These are phyloP conservation scores for Naematelia aurantialba DNA, from an alignment of 768 basidiomycete genomes.

Conservation along the genomic window DNA sequence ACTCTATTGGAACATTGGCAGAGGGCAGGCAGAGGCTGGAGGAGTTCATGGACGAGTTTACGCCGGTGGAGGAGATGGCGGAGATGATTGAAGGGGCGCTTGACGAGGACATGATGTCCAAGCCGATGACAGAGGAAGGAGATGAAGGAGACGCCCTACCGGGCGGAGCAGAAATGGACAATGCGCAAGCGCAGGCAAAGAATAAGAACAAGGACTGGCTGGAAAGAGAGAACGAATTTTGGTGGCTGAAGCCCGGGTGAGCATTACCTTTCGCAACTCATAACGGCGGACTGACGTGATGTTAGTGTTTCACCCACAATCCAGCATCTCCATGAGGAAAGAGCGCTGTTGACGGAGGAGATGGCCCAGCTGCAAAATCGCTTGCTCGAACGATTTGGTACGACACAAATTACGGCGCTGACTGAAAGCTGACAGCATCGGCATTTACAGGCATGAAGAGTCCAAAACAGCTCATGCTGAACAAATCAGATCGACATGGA, in stretches of 20 bases:
- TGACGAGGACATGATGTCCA: slow-evolving; percentile 28
- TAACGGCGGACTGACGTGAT: neutral
- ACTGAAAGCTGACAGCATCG: slow-evolving; percentile 11
- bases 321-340: slow-evolving; percentile 13
- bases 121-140: slow-evolving; percentile 13
- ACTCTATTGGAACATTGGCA: neutral
- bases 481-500: slow-evolving; percentile 18
- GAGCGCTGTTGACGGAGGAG: slow-evolving; percentile 15
- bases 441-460: neutral
- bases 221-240: slow-evolving; percentile 25
- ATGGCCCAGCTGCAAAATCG: slow-evolving; percentile 30
- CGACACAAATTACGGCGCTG: neutral
- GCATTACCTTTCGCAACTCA: slow-evolving; percentile 4
- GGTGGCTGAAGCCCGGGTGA: slow-evolving; percentile 44
- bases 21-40: slow-evolving; percentile 15
- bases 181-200: slow-evolving; percentile 10
- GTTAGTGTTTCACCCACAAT: neutral
- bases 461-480: neutral
- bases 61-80: slow-evolving; percentile 19
- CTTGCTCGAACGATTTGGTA: too few species aligned
- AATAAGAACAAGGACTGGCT: slow-evolving; percentile 17
- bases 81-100: slow-evolving; percentile 34
- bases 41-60: slow-evolving; percentile 15
- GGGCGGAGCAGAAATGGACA: neutral
- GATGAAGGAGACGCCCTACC: slow-evolving; percentile 21